These are phyloP conservation scores for Ambrosia hybrid DNA, from an alignment of 140 eudicot species.

Conservation along the genomic window DNA sequence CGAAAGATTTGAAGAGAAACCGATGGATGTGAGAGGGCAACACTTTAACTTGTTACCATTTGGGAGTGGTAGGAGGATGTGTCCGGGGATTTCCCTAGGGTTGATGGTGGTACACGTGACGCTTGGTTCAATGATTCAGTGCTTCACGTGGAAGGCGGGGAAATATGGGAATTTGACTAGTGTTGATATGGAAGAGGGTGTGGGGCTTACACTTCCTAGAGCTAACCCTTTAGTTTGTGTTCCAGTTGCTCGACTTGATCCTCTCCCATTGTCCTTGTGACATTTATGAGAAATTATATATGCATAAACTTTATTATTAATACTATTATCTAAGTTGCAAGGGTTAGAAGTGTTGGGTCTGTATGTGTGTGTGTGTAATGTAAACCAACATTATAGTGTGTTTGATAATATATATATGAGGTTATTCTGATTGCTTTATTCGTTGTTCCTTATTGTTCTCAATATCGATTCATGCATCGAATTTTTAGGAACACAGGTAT, in stretches of 20 bases:
- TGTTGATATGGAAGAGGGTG: conserved; percentile 37
- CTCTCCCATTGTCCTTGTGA: background rate
- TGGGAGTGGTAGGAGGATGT: conserved; percentile 38
- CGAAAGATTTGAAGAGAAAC: conserved; percentile 22
- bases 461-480: no score
- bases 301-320: no score
- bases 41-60: conserved; percentile 32
- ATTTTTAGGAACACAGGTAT: no score
- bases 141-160: conserved; percentile 15
- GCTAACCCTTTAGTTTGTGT: conserved; percentile 38
- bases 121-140: conserved; percentile 33
- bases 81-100: conserved; percentile 22
- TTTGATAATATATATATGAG: no score
- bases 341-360: no score
- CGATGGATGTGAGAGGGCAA: conserved; percentile 21
- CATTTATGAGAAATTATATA: no score
- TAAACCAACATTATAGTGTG: no score
- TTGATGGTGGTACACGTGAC: conserved; percentile 16
- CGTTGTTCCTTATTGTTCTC: no score
- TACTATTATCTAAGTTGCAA: no score
- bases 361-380: no score
- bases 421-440: no score
- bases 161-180: conserved; percentile 8
- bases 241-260: conserved; percentile 21
- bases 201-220: conserved; percentile 16